Evolutionary conservation across 768 basidiomycete species (phyloP), one percentile per base, ranked within the genome.

Genomic region (Leccinum disarticulatum): DNA sequence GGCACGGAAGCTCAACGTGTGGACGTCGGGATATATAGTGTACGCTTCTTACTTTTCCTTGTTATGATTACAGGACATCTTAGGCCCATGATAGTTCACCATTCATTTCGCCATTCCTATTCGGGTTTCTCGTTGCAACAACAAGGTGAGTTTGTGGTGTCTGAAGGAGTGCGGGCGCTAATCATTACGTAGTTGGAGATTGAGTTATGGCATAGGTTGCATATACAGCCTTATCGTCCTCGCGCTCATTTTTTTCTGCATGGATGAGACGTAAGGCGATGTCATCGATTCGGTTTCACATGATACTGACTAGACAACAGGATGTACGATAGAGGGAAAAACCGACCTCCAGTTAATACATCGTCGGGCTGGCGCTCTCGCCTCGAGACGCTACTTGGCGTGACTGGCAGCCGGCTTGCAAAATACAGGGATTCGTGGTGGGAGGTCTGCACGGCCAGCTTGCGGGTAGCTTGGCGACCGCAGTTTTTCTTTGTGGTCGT

Each of bases 1-100:
- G 58, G 81, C 81, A 4, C 73, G 79, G 27, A 82, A 80, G 71
- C 71, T 82, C 27, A 82, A 81, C 57, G 55, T 81, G 27, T 83
- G 82, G 83, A 82, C 83, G 1, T 74, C 80, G 59, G 83, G 82
- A 1, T 82, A 82, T 67, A 73, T 85, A 54, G 62, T 72, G 73
- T 14, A 85, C 83, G 10, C 85, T 76, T 65, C 83, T 10, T 4
- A 6, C 19, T 8, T 30, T 75, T 27, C 76, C 75, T 11, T 17
- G 19, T 3, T 70, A 3, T 71, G 66, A 65, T 57, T 70, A 1
- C 67, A 63, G 1, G 43, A 1, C 50, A 56, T 55, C 56, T 57
- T 22, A 62, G 70, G 73, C 1, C 73, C 72, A 56, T 66, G 74
- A 3, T 76, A 60, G 64, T 31, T 66, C 63, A n/a, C 60, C 71